These are phyloP conservation scores for Coniella lustricola DNA, from an alignment of 2,329 filamentous ascomycete genomes.

Conservation along the genomic window DNA sequence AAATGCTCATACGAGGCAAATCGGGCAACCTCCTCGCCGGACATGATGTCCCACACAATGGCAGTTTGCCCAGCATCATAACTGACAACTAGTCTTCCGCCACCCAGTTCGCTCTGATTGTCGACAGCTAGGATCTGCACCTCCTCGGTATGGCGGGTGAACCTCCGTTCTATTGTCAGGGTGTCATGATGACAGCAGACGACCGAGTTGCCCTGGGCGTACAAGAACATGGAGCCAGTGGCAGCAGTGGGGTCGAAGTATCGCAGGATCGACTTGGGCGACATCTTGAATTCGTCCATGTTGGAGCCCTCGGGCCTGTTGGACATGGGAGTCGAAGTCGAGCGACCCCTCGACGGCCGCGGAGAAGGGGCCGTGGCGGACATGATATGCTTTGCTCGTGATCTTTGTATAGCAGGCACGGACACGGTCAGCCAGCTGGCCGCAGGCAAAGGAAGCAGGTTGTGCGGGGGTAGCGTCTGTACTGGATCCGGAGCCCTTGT, in stretches of 20 bases:
- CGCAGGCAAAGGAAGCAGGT: slow-evolving; percentile 14
- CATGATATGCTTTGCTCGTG: slow-evolving; percentile 26
- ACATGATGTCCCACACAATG: slow-evolving; percentile 94
- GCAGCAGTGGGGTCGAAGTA: slow-evolving; percentile 84
- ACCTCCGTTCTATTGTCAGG: slow-evolving; percentile 78
- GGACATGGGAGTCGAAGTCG: slow-evolving; percentile 41
- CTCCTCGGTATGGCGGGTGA: slow-evolving; percentile 76
- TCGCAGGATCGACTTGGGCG: slow-evolving; percentile 40
- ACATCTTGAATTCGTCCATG: slow-evolving; percentile 48
- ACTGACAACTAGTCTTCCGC: slow-evolving; percentile 81
- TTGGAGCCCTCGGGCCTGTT: slow-evolving; percentile 40
- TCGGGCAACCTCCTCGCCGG: slow-evolving; percentile 81
- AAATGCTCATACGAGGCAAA: slow-evolving; percentile 88
- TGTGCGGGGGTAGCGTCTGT: slow-evolving; percentile 13
- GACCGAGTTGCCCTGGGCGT: slow-evolving; percentile 73
- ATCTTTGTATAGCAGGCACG: slow-evolving; percentile 18
- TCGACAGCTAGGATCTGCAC: slow-evolving; percentile 82
- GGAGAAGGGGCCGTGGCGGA: slow-evolving; percentile 50
- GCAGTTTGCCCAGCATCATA: slow-evolving; percentile 87
- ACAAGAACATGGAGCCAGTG: slow-evolving; percentile 84
- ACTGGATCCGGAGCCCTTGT: slow-evolving; percentile 16
- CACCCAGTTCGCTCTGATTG: slow-evolving; percentile 80
- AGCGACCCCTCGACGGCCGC: slow-evolving; percentile 50
- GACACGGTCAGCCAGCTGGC: slow-evolving; percentile 22
- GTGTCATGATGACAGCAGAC: slow-evolving; percentile 91